A percentile compares a stretch with the other conserved stretches of the same genome.
These are phyloP conservation scores for Candida taoyuanica DNA, from an alignment of 805 yeast genomes.

Conservation along the genomic window DNA sequence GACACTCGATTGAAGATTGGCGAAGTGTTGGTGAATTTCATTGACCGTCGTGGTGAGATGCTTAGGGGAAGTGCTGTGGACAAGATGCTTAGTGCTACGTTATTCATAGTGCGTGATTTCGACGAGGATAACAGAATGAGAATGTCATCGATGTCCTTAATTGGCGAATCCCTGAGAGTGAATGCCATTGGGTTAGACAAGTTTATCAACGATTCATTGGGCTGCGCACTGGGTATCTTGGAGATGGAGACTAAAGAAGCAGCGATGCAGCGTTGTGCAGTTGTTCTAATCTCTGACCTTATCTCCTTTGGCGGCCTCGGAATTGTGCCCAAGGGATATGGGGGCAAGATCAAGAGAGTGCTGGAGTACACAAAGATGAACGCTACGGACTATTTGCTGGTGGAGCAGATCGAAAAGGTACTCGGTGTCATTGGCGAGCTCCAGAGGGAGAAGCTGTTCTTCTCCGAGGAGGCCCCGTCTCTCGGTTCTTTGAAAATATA, in stretches of 20 bases:
- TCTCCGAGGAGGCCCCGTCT: conserved; percentile 3
- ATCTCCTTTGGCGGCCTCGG: conserved; percentile 43
- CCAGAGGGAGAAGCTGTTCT: conserved; percentile 12
- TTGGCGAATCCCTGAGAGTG: conserved; percentile 65
- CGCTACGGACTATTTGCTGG: conserved; percentile 53
- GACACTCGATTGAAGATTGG: conserved; percentile 62
- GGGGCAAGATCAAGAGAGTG: conserved; percentile 35
- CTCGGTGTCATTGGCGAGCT: conserved; percentile 27
- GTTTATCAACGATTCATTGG: conserved; percentile 54
- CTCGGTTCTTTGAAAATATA: conserved; percentile 5
- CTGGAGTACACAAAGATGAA: conserved; percentile 42
- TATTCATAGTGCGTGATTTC: conserved; percentile 35
- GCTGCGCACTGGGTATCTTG: conserved; percentile 73
- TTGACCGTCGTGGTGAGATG: conserved; percentile 45
- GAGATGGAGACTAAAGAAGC: conserved; percentile 48
- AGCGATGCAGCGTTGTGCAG: conserved; percentile 66
- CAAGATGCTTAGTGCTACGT: conserved; percentile 38
- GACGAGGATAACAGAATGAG: conserved; percentile 56
- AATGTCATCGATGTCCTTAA: conserved; percentile 81
- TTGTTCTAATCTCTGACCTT: conserved; percentile 62
- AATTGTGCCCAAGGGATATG: conserved; percentile 47
- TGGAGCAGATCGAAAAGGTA: conserved; percentile 50
- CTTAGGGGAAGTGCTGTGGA: conserved; percentile 42
- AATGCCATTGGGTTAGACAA: conserved; percentile 50
- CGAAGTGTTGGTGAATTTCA: conserved; percentile 65